Conservation (phyloP, 2,329 filamentous ascomycete genomes). For the Colletotrichum salicis region DNA sequence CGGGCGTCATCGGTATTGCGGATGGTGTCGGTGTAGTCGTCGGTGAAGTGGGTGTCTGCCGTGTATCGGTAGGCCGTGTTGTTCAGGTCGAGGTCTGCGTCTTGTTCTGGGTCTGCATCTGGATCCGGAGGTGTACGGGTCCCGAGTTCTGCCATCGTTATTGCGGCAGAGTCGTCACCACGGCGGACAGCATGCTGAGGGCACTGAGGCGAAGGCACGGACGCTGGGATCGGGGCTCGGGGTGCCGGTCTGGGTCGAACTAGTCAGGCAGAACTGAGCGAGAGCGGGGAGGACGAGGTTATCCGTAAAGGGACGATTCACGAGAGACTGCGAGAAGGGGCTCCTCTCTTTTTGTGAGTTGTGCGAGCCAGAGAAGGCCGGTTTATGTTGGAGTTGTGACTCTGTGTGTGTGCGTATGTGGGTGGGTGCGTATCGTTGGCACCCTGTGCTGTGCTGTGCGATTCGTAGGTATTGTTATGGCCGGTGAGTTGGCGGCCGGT, state of each 20-base stretch:
- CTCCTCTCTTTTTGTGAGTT: not conserved
- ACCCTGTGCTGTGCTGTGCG: not conserved
- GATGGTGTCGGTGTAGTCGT: slow-evolving; percentile 5
- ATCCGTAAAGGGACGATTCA: slow-evolving; percentile 6
- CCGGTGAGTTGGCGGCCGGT: not conserved
- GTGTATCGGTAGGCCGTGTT: not conserved
- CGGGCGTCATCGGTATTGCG: slow-evolving; percentile 16
- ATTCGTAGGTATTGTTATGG: not conserved
- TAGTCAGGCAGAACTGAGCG: not conserved
- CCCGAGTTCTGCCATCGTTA: slow-evolving; percentile 31
- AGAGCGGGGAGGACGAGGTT: slow-evolving; percentile 21
- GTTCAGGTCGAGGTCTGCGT: not conserved
- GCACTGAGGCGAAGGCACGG: slow-evolving; percentile 16
- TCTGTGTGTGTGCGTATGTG: not conserved
- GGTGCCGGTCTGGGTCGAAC: not conserved
- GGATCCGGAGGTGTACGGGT: slow-evolving; percentile 2
- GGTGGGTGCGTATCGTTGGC: not conserved
- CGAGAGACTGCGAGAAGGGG: not conserved
- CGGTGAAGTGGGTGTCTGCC: not conserved
- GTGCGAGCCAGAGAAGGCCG: slow-evolving; percentile 7
- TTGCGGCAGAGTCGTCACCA: slow-evolving; percentile 27
- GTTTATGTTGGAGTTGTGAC: slow-evolving; percentile 23
- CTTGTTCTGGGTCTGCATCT: not conserved
- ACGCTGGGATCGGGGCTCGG: not conserved
- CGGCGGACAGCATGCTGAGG: slow-evolving; percentile 31